Evolutionary conservation across 345 rosid genomes (phyloP).

Genomic region (Nasturtium officinale): DNA sequence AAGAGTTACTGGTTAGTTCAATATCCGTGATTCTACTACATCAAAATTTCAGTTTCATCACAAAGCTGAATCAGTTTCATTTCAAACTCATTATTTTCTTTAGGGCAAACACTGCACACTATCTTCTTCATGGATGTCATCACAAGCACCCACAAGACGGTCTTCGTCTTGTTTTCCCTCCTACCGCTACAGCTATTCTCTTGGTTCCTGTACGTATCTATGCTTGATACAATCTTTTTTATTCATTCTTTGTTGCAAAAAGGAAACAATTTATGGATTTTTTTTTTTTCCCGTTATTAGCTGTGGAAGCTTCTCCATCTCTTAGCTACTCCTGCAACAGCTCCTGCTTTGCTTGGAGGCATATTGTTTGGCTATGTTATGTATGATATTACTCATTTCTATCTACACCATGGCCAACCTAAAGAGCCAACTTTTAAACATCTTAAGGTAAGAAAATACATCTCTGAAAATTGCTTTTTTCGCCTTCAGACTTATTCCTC

Average conservation of each 20-base stretch:
- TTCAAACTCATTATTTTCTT: background rate
- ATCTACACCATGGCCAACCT: slow-evolving; percentile 76
- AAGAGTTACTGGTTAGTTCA: slow-evolving; percentile 76
- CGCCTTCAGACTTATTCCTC: background rate
- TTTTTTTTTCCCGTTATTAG: slow-evolving; percentile 33
- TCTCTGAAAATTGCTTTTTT: background rate
- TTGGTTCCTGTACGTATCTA: slow-evolving; percentile 57
- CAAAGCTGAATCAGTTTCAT: slow-evolving; percentile 17
- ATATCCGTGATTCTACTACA: background rate
- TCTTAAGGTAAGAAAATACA: slow-evolving; percentile 54
- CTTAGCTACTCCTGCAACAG: slow-evolving; percentile 52
- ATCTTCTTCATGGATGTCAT: slow-evolving; percentile 90
- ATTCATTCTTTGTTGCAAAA: background rate
- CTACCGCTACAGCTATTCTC: slow-evolving; percentile 74
- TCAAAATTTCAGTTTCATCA: background rate
- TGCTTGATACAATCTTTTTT: slow-evolving; percentile 20
- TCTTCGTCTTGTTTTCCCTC: slow-evolving; percentile 84
- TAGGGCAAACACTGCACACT: slow-evolving; percentile 80
- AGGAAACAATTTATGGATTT: background rate
- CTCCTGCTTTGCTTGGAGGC: slow-evolving; percentile 74
- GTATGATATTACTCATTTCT: slow-evolving; percentile 74
- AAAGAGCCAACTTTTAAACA: slow-evolving; percentile 45
- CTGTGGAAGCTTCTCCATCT: slow-evolving; percentile 56
- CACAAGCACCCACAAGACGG: slow-evolving; percentile 93
- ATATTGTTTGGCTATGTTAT: slow-evolving; percentile 68